Percentiles rank a stretch among this genome's conserved stretches.
Evolutionary conservation across 306 rosid genomes (phyloP).

Genomic region (Oxytropis ochrocephala): DNA sequence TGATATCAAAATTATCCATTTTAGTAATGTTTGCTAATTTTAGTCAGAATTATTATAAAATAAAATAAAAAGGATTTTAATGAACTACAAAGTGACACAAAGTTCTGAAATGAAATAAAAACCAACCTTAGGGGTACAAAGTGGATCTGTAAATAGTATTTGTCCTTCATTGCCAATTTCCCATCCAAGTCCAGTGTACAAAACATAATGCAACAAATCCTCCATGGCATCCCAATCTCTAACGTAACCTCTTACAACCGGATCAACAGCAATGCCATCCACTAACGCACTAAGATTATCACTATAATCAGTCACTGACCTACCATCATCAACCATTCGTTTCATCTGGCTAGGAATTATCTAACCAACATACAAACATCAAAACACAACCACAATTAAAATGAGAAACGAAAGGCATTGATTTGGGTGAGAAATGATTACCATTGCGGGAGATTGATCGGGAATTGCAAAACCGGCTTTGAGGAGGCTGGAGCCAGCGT

Average conservation of each 20-base stretch:
- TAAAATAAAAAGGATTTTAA: neutral
- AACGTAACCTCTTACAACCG: constrained; percentile 68
- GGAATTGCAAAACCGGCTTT: constrained; percentile 97
- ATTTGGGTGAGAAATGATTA: neutral
- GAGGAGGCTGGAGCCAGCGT: constrained; percentile 79
- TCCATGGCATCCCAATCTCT: constrained; percentile 99
- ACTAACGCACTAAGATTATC: constrained; percentile 18
- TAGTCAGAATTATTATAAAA: neutral
- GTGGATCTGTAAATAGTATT: constrained; percentile 88
- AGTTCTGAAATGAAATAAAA: neutral
- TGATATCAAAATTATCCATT: neutral
- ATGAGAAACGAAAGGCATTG: neutral
- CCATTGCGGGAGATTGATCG: constrained; percentile 91
- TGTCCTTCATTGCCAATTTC: constrained; percentile 98
- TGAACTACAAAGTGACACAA: neutral
- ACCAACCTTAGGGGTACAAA: constrained; percentile 83
- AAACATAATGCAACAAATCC: constrained; percentile 78
- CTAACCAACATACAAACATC: constrained; percentile 28
- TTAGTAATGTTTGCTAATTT: neutral
- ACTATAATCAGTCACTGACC: constrained; percentile 30
- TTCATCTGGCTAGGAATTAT: constrained; percentile 90
- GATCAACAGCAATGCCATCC: constrained; percentile 59
- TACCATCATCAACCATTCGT: constrained; percentile 73
- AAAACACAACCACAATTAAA: neutral
- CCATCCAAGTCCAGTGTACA: constrained; percentile 96